Evolutionary conservation across 208 protist species (phyloP).

Genomic region (Leptomonas pyrrhocoris): DNA sequence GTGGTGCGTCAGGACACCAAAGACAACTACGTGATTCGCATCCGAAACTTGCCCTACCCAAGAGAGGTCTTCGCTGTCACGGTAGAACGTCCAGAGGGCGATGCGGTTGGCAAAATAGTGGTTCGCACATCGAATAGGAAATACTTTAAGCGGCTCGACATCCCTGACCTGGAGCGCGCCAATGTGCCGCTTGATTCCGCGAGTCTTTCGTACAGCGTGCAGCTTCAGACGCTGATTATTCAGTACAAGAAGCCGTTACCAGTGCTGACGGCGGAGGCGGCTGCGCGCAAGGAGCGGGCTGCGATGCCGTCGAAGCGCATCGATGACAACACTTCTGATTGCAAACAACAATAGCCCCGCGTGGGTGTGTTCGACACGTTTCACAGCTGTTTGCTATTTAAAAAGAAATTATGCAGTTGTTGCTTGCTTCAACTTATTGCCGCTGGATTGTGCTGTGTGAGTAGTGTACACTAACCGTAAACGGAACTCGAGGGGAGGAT

Average conservation of each 20-base stretch:
- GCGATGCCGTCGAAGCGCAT: slow-evolving; percentile 70
- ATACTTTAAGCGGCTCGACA: slow-evolving; percentile 92
- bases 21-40: slow-evolving; percentile 86
- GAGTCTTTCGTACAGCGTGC: slow-evolving; percentile 81
- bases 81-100: slow-evolving; percentile 61
- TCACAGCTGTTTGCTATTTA: not conserved
- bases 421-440: too few species aligned
- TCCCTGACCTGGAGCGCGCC: slow-evolving; percentile 82
- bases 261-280: slow-evolving; percentile 72
- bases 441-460: not conserved
- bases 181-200: slow-evolving; percentile 60
- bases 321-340: slow-evolving; percentile 52
- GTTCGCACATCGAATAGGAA: slow-evolving; percentile 96
- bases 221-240: slow-evolving; percentile 93
- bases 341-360: slow-evolving; percentile 63
- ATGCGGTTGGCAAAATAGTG: slow-evolving; percentile 83
- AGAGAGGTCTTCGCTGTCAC: slow-evolving; percentile 83
- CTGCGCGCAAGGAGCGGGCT: slow-evolving; percentile 76
- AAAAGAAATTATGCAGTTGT: slow-evolving; percentile 2
- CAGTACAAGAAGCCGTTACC: slow-evolving; percentile 90
- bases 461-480: too few species aligned
- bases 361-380: not conserved
- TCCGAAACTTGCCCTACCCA: slow-evolving; percentile 93
- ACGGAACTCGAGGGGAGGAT: not conserved
- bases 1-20: slow-evolving; percentile 85